These are phyloP conservation scores for Phytophthora constricta DNA, from an alignment of 352 stramenopile species.

Conservation along the genomic window DNA sequence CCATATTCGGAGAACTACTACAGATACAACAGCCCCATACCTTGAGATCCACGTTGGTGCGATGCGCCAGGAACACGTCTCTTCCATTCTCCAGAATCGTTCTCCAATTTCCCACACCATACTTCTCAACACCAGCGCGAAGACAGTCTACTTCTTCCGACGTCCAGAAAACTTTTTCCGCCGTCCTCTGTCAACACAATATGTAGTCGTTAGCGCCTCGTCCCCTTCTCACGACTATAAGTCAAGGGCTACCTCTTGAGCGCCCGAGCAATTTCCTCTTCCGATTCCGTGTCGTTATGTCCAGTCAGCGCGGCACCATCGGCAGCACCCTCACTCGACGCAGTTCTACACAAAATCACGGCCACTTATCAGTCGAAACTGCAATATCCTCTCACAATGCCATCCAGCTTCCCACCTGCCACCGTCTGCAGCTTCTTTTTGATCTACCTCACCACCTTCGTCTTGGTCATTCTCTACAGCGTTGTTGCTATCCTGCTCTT, in stretches of 20 bases:
- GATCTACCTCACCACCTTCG: background rate
- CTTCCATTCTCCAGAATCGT: constrained; percentile 47
- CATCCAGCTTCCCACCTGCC: no score
- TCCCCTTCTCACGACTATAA: background rate
- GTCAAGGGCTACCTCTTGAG: background rate
- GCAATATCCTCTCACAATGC: background rate
- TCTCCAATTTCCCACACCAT: constrained; percentile 55
- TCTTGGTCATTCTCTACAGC: background rate
- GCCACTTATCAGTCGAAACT: no score
- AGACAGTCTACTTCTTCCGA: constrained; percentile 52
- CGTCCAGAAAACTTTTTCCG: constrained; percentile 50
- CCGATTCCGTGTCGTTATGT: background rate
- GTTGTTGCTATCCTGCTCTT: background rate
- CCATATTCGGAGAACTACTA: no score
- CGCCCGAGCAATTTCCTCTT: no score
- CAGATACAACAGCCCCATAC: constrained; percentile 25
- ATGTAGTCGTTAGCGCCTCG: background rate
- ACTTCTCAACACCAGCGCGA: constrained; percentile 44
- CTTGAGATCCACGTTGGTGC: constrained; percentile 77
- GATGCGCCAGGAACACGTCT: constrained; percentile 47
- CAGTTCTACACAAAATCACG: background rate
- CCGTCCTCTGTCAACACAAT: constrained; percentile 13
- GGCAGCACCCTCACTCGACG: background rate
- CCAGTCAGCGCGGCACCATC: background rate
- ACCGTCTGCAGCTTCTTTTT: background rate